phyloP scores from a whole-genome alignment of 2,329 filamentous ascomycete species.

The Penicillium sp. region DNA sequence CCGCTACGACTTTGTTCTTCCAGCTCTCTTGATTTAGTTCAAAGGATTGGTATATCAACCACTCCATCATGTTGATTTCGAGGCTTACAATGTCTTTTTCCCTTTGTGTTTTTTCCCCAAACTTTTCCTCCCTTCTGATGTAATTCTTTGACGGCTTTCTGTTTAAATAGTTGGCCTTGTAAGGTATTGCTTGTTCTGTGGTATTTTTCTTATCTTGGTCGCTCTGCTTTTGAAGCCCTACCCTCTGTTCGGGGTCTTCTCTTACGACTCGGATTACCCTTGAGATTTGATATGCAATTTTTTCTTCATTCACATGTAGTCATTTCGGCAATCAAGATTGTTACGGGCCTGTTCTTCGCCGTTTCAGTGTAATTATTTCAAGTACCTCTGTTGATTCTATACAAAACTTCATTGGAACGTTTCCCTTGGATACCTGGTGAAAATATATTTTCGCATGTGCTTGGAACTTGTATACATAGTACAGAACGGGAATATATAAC shows the following conservation, averaged over 20 bases:
- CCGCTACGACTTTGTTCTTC: constrained; percentile 2
- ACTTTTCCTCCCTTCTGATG: constrained; percentile 13
- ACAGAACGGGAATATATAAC: constrained; percentile 2
- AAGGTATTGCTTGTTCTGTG: constrained; percentile 4
- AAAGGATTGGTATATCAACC: not conserved
- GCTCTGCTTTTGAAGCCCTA: not conserved
- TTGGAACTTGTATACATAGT: not conserved
- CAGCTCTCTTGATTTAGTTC: constrained; percentile 3
- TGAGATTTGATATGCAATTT: not conserved
- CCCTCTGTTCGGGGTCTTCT: not conserved
- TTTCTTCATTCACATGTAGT: not conserved
- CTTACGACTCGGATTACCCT: not conserved
- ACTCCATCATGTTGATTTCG: not conserved
- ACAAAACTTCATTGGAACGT: not conserved
- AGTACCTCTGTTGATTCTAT: not conserved
- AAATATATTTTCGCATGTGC: not conserved
- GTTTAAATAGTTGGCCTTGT: not conserved
- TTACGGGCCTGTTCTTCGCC: not conserved
- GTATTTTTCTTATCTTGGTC: not conserved
- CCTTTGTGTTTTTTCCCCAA: not conserved
- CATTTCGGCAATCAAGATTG: not conserved
- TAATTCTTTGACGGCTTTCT: constrained; percentile 13
- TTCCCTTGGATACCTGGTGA: not conserved
- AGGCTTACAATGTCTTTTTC: not conserved
- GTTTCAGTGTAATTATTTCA: not conserved